Base-by-base conservation (phyloP, 352 stramenopile genomes). In the Pythium biforme region DNA sequence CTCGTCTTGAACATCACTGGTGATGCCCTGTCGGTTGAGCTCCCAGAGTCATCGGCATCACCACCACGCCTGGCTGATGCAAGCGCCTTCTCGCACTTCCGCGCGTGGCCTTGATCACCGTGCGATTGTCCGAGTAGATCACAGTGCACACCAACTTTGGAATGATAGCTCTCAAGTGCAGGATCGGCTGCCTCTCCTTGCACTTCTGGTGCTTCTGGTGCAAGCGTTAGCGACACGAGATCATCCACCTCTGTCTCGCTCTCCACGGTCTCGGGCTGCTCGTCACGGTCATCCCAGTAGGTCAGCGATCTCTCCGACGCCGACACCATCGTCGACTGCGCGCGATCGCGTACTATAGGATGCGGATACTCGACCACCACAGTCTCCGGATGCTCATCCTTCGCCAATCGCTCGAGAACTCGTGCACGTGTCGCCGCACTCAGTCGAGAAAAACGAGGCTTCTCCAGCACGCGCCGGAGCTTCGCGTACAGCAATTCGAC, bases 401-500 rank as follows among this genome's bases (percentile, higher is more conserved):
- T 67, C 23, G 45, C 45, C 9, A 67, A 19, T 11, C 59, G 59
- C 19, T 56, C 31, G 10, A 67, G 29, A 3, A 61, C 59, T n/a
- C 43, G 20, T 11, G 22, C 20, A 2, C 52, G 41, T 6, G 31
- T 22, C 2, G 59, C 19, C 26, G 31, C 40, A 4, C 51, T 46
- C 14, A 67, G 26, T 9, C 41, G 33, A 8, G 31, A 10, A 43
- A 49, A 67, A 20, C 52, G 51, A 10, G 51, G 41, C n/a, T 61
- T 55, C 1, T 14, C 23, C 31, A 67, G 26, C 8, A 68, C 54
- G 6, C 19, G 14, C 11, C 27, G 34, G 10, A 68, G 46, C 45
- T 61, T 58, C n/a, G 34, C 59, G 25, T 67, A 67, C 9, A 67
- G 52, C 25, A 45, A 8, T 15, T 59, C 51, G 5, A 46, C 52